These are phyloP conservation scores for Stellera chamaejasme DNA, from an alignment of 345 rosid species.

Conservation along the genomic window DNA sequence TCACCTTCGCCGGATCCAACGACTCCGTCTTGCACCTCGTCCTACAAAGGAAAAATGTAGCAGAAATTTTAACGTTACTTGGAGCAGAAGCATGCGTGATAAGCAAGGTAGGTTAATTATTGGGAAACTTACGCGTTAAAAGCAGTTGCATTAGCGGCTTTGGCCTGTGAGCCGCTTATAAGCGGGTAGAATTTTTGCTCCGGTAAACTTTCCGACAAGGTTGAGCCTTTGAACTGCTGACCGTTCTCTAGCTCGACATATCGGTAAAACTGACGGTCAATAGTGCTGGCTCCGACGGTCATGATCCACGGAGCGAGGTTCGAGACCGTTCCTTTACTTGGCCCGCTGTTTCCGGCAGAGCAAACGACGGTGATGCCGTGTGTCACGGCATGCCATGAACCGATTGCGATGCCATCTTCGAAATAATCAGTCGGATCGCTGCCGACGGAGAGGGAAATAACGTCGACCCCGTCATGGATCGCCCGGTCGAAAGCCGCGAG, in stretches of 20 bases:
- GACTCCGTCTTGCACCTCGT: constrained; percentile 25
- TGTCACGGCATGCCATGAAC: constrained; percentile 15
- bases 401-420: constrained; percentile 9
- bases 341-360: constrained; percentile 27
- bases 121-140: constrained; percentile 31
- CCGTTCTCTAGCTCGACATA: constrained; percentile 35
- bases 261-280: constrained; percentile 37
- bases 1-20: constrained; percentile 35
- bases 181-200: constrained; percentile 27
- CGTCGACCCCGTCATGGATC: constrained; percentile 32
- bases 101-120: too few relatives aligned
- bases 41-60: constrained; percentile 12
- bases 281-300: constrained; percentile 55
- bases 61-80: not conserved
- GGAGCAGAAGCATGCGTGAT: too few relatives aligned
- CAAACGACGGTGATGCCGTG: constrained; percentile 7
- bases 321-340: constrained; percentile 23
- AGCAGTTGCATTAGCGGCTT: constrained; percentile 19
- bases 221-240: constrained; percentile 24
- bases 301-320: constrained; percentile 54
- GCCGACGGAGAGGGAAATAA: constrained; percentile 28
- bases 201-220: constrained; percentile 31
- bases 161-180: constrained; percentile 22
- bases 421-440: constrained; percentile 7
- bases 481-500: constrained; percentile 31